Evolutionary conservation across 176 grass and related monocot species (phyloP), one percentile per base, ranked within the genome.

Genomic region (Musa itinerans): DNA sequence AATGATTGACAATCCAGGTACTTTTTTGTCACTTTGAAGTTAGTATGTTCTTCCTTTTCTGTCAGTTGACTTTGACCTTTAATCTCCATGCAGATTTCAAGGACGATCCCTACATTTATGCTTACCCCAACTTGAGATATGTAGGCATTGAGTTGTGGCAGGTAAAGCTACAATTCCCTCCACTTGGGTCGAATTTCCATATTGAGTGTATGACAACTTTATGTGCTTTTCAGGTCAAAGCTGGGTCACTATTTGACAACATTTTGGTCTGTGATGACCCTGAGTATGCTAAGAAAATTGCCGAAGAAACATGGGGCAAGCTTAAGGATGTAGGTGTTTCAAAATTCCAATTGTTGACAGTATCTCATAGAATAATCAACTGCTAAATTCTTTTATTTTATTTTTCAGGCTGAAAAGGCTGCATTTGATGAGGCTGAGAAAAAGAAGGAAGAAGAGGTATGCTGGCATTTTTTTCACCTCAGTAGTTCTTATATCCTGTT

Each of bases 61-160:
- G 1, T 69, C 62, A 21, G 15, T 87, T 53, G 52, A 76, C 52
- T 73, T 63, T 24, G 68, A 23, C 25, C 67, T 76, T 57, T 11
- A 68, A 78, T 11, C 50, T 12, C 7, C 69, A 8, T 80, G 15
- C 76, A 91, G 89, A 91, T 52, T 91, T 66, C 80, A 79, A 84
- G 73, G 85, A 91, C 74, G 85, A 91, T 74, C 89, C 89, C 13
- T 85, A 87, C 29, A 65, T 91, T 14, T 87, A 87, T 48, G 82
- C 85, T 69, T 90, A 83, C 72, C 67, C 79, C 57, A 76, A 68
- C 52, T 43, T 90, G 76, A 90, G 86, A 59, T 81, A 87, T 82
- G 84, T 90, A 54, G 88, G 88, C n/a, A 87, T 90, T 65, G 88
- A 87, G 85, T 25, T 90, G 71, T 90, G 88, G 88, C 85, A 90